A percentile compares a stretch with the other conserved stretches of the same genome.
Conservation (phyloP, 805 yeast genomes). For the Tetrapisispora arboricola region DNA sequence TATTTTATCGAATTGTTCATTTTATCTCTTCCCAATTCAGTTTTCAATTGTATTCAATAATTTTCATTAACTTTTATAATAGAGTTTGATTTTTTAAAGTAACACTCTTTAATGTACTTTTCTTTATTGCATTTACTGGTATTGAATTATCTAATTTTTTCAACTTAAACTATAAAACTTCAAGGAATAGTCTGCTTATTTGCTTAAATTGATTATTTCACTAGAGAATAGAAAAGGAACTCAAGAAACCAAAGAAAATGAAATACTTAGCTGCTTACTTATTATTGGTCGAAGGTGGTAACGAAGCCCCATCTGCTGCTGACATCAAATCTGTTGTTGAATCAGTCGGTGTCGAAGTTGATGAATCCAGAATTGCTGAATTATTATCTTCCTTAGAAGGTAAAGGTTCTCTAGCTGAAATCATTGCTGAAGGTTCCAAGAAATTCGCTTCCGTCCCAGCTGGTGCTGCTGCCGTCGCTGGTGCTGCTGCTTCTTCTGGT, state of each 20-base stretch:
- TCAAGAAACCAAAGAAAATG: slow-evolving; percentile 34
- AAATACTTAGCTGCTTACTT: slow-evolving; percentile 91
- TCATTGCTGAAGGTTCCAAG: slow-evolving; percentile 71
- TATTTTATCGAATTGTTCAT: too few relatives aligned
- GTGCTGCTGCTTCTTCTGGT: slow-evolving; percentile 4
- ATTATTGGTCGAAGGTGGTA: slow-evolving; percentile 82
- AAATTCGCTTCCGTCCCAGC: slow-evolving; percentile 75
- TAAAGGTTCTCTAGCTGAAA: slow-evolving; percentile 55
- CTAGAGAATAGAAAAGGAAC: slow-evolving; percentile 4
- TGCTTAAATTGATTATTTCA: slow-evolving; percentile 32
- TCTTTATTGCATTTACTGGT: neutral
- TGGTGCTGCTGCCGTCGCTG: slow-evolving; percentile 38
- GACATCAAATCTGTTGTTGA: slow-evolving; percentile 64
- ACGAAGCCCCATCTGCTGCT: slow-evolving; percentile 68
- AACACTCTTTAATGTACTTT: too few relatives aligned
- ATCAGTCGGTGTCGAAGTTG: slow-evolving; percentile 74
- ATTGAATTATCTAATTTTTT: slow-evolving; percentile 4
- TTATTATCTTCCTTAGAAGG: slow-evolving; percentile 66
- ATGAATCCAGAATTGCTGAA: slow-evolving; percentile 60
- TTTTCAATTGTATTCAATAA: too few relatives aligned
- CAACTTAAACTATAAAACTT: slow-evolving; percentile 4
- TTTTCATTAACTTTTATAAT: too few relatives aligned
- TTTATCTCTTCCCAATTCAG: too few relatives aligned
- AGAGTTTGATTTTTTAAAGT: too few relatives aligned
- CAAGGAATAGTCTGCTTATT: slow-evolving; percentile 33